Evolutionary conservation across 2,329 filamentous ascomycete species (phyloP), one percentile per base, ranked within the genome.

Genomic region (Rachicladosporium sp.): DNA sequence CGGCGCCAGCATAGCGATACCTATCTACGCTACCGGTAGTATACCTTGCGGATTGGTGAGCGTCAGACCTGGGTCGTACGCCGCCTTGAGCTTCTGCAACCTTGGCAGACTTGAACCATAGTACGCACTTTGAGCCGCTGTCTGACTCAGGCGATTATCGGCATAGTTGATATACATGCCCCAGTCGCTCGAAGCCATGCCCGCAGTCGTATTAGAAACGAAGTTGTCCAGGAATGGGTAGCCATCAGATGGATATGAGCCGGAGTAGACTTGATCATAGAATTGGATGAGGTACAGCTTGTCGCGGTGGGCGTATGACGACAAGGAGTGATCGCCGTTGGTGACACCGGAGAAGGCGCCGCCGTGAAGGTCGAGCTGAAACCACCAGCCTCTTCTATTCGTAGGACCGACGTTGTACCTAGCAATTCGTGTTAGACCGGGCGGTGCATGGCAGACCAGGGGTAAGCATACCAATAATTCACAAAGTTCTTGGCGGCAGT

Each of bases 91-190:
- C 4, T 29, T 41, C 29, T 41, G 38, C 21, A 41, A 21, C 33
- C 33, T 30, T 8, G 29, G 11, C 11, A 36, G 29, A 19, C 21
- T 41, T 34, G 36, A 36, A 6, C 38, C 38, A 19, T 41, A 41
- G 21, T 41, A 36, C 8, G 29, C 12, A 30, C 31, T 29, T 3
- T 31, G 29, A 9, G 38, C 38, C 13, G 30, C 30, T 9, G 42
- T 38, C 35, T 35, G 38, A 21, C 43, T 33, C 10, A 45, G 37
- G n/a, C 33, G 33, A 12, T 36, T 37, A 29, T 45, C 40, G 10
- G 43, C 40, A 7, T 43, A 45, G 30, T 45, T 45, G 40, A 45
- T 45, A 30, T 45, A 45, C 43, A 45, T 45, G 19, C 43, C 43
- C 43, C 40, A 45, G n/a, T 45, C 43, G 3, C 37, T 38, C 10